Conservation (phyloP, 345 rosid species). For the Acer yangbiense region DNA sequence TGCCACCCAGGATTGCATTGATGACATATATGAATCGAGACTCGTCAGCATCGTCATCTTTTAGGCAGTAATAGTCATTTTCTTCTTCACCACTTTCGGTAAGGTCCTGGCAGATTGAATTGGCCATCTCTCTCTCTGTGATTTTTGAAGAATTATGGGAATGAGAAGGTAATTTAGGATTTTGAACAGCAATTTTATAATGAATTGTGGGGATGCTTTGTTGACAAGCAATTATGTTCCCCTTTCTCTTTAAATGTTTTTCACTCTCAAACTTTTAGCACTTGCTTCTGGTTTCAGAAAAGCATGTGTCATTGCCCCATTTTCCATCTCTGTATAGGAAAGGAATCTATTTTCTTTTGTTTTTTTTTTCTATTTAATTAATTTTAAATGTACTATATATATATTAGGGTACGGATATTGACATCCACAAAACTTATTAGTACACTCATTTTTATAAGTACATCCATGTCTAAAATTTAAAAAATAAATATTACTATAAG, state of each 20-base stretch:
- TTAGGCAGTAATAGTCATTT: slow-evolving; percentile 21
- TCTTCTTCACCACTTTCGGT: slow-evolving; percentile 1
- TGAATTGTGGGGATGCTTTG: slow-evolving; percentile 17
- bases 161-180: background rate
- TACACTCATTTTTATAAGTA: too few species aligned
- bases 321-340: too few species aligned
- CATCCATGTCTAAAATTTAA: too few species aligned
- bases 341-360: too few species aligned
- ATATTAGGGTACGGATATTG: too few species aligned
- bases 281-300: slow-evolving; percentile 1
- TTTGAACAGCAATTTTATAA: background rate
- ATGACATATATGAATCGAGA: slow-evolving; percentile 38
- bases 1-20: slow-evolving; percentile 49
- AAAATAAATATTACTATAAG: too few species aligned
- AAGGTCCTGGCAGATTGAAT: slow-evolving; percentile 23
- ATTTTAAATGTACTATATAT: too few species aligned
- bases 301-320: background rate
- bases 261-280: background rate
- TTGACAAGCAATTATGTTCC: slow-evolving; percentile 18
- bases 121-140: slow-evolving; percentile 22
- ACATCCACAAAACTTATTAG: too few species aligned
- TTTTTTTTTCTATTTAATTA: too few species aligned
- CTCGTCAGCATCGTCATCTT: slow-evolving; percentile 39
- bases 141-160: background rate
- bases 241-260: background rate